Base-by-base conservation (phyloP, 805 yeast species). In the Yamadazyma phyllophila region DNA sequence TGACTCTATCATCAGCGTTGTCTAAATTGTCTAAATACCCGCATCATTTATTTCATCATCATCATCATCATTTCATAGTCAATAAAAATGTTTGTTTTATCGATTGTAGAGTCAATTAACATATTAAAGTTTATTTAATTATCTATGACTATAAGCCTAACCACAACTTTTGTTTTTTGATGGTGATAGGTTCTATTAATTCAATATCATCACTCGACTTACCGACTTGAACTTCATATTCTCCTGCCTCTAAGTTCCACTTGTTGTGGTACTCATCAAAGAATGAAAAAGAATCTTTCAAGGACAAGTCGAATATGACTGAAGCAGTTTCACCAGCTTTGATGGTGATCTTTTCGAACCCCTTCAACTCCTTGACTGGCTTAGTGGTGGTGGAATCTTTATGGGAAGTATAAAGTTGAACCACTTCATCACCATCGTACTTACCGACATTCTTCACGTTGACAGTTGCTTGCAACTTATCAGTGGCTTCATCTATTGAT, bases 341-440 rank as follows among this genome's bases (percentile, higher is more conserved):
- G 40, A 65, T 52, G 13, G 27, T 14, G 11, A 60, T 62, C 51
- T 65, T 65, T 37, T 55, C 66, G 42, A 57, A 63, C 24, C 62
- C 68, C 45, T 59, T 60, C 43, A 65, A 57, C 45, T 63, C 67
- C 42, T 63, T 63, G 14, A 53, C 45, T 1, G 68, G 66, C 16
- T 61, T 54, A 16, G 50, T 51, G 13, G 62, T 52, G 16, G 43
- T 42, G 14, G 61, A 44, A 12, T 53, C 46, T 13, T 46, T 41
- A 14, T 55, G 56, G 29, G 54, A 44, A 13, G 58, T 47, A 48
- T 65, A 65, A 17, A 63, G 49, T 49, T 65, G 69, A 13, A 62
- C 60, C 13, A 57, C 65, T 47, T 63, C 67, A 20, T 50, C 45
- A 24, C 69, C 69, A 20, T 47, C 60, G 10, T 53, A 32, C 1